Evolutionary conservation across 2,329 filamentous ascomycete genomes (phyloP), one percentile per base, ranked within the genome.

Genomic region (Triangularia setosa): DNA sequence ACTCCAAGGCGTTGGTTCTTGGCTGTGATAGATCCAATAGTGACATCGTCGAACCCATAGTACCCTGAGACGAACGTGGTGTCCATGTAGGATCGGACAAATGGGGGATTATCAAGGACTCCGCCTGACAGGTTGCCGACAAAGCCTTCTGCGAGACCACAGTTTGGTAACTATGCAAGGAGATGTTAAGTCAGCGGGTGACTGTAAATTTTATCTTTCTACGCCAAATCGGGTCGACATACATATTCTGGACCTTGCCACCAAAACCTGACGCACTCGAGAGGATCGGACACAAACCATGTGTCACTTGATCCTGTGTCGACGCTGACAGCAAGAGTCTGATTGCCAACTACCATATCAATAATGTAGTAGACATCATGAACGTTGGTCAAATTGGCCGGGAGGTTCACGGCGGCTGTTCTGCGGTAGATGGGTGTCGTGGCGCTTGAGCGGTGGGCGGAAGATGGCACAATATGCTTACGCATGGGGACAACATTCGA

Each of bases 1-100:
- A 83, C 66, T 0, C 76, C 81, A n/a, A 85, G 73, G 30, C 79
- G 75, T 69, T 84, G 80, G 8, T 73, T 63, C 28, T 75, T 69
- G 0, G 81, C 79, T 1, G 76, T 78, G 56, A 85, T 75, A 0
- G 79, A 79, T 14, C 74, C 81, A 30, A 86, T 72, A 3, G 72
- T 78, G 56, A 82, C 76, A 7, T 76, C 71, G 53, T 79, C 76
- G 58, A 72, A 75, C 2, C 75, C 80, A 64, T 79, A 75, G 16
- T 65, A 70, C 16, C 78, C 80, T 1, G 67, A 75, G n/a, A 79
- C 67, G 11, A 75, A 76, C 21, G 79, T 77, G 18, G 78, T 78
- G 67, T 79, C 77, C 1, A 76, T 77, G 69, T 83, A 83, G 21
- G 70, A 72, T 56, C 80, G 77, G 57, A 77, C 75, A 70, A 81